These are phyloP conservation scores for Paramarasmius palmivorus DNA, from an alignment of 1,284 basidiomycete genomes.

Conservation along the genomic window DNA sequence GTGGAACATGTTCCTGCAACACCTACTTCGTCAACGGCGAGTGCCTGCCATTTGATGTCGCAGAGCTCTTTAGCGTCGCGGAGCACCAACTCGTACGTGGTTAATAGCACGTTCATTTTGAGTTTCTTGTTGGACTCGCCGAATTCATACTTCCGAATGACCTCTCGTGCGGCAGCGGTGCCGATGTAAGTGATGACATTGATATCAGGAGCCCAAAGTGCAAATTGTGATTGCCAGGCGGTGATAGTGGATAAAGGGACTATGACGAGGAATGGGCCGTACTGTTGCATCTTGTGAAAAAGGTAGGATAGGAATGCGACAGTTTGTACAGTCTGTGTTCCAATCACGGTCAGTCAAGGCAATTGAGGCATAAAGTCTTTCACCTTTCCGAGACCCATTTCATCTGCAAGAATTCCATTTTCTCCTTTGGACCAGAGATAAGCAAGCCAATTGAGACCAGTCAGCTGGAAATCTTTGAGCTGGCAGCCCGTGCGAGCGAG, in stretches of 20 bases:
- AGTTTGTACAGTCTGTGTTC: conserved; percentile 85
- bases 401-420: conserved; percentile 97
- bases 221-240: conserved; percentile 97
- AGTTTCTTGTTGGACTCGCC: conserved; percentile 84
- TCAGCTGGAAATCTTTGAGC: conserved; percentile 98
- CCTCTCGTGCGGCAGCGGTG: conserved; percentile 83
- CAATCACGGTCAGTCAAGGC: neutral
- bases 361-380: conserved; percentile 14
- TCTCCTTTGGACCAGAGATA: conserved; percentile 95
- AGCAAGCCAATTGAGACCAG: conserved; percentile 97
- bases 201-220: conserved; percentile 93
- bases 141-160: conserved; percentile 94
- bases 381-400: conserved; percentile 99
- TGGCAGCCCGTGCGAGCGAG: conserved; percentile 76
- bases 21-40: conserved; percentile 92
- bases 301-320: conserved; percentile 96
- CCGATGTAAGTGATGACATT: conserved; percentile 98
- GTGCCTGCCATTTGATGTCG: conserved; percentile 96
- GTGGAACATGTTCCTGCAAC: neutral
- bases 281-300: conserved; percentile 91
- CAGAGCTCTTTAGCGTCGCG: conserved; percentile 89
- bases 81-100: conserved; percentile 96
- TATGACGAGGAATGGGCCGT: conserved; percentile 96
- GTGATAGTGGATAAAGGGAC: conserved; percentile 98
- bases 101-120: conserved; percentile 96